Base-by-base conservation (phyloP, 1,284 basidiomycete species). In the Rugosomyces carneus region DNA sequence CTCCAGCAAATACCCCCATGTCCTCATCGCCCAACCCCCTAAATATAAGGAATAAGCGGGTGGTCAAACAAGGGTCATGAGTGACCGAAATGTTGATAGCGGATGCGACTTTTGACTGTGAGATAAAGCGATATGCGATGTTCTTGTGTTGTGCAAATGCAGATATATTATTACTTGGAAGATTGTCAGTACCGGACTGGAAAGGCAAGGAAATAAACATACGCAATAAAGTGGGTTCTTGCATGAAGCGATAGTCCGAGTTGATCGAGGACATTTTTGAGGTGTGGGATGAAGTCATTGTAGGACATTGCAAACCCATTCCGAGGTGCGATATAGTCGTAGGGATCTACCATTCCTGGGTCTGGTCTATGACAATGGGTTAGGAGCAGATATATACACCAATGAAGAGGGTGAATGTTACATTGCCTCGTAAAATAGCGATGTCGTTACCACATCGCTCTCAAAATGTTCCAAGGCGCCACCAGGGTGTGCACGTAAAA, bases 61-160 rank as follows among this genome's bases (percentile, higher is more conserved):
- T 89, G 63, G 88, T 89, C 49, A 84, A 69, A 59, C 85, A 88
- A 20, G 81, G 78, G 44, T 88, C 84, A 11, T 76, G 72, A 0
- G 83, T 84, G n/a, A 89, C 80, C 1, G 80, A 80, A 52, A 90
- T 86, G 59, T 90, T 87, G 49, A 90, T 78, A n/a, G 87, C 87
- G 0, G 84, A 78, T 6, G 86, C 84, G 40, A 90, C 83, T 53
- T 78, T 82, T 49, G 72, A 70, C 2, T 86, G 88, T 7, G 79
- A 74, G 53, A 90, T 74, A 65, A 90, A 89, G n/a, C 87, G 80
- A 59, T 89, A 90, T 9, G 87, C 88, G 51, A 90, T 85, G 62
- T 90, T 86, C 60, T 81, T 84, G 65, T 90, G 86, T 3, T 70
- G 68, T 10, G 80, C 67, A 60, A 89, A 89, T 2, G 78, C 65